Conservation (phyloP, 2,329 filamentous ascomycete species). For the Colletotrichum melonis region DNA sequence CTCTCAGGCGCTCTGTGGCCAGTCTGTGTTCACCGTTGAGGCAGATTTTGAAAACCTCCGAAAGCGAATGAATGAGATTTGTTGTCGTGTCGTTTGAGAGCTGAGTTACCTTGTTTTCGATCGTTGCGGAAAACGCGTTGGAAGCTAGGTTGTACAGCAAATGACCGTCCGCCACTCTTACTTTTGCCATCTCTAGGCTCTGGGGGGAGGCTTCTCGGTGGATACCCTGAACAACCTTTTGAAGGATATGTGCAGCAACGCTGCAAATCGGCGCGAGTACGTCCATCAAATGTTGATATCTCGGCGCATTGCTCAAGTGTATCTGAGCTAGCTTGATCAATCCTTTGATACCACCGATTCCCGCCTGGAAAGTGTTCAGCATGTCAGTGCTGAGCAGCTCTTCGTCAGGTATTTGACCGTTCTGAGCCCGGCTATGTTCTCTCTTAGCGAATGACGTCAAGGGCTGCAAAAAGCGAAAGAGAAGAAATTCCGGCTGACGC, state of each 20-base stretch:
- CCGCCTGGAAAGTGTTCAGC: slow-evolving; percentile 53
- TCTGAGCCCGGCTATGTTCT: slow-evolving; percentile 37
- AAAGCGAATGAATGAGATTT: slow-evolving; percentile 52
- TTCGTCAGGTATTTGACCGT: slow-evolving; percentile 30
- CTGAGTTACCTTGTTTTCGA: slow-evolving; percentile 67
- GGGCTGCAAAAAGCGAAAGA: slow-evolving; percentile 57
- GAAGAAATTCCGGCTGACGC: slow-evolving; percentile 53
- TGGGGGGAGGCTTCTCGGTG: slow-evolving; percentile 8
- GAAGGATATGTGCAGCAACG: slow-evolving; percentile 47
- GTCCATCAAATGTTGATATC: slow-evolving; percentile 60
- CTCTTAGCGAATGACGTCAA: slow-evolving; percentile 47
- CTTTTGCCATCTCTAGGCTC: slow-evolving; percentile 41
- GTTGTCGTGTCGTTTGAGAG: slow-evolving; percentile 58
- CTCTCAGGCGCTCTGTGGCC: slow-evolving; percentile 46
- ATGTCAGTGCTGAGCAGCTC: slow-evolving; percentile 50
- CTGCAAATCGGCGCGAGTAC: slow-evolving; percentile 52
- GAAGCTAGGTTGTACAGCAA: slow-evolving; percentile 57
- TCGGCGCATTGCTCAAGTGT: slow-evolving; percentile 53
- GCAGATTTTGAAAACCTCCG: slow-evolving; percentile 55
- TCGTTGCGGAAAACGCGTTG: slow-evolving; percentile 54
- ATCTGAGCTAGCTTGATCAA: slow-evolving; percentile 56
- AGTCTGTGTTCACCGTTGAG: slow-evolving; percentile 51
- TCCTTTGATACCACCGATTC: slow-evolving; percentile 54
- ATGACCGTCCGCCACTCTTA: slow-evolving; percentile 53
- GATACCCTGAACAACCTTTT: slow-evolving; percentile 42